Base-by-base conservation (phyloP, 805 yeast species). In the Spathaspora girioi region DNA sequence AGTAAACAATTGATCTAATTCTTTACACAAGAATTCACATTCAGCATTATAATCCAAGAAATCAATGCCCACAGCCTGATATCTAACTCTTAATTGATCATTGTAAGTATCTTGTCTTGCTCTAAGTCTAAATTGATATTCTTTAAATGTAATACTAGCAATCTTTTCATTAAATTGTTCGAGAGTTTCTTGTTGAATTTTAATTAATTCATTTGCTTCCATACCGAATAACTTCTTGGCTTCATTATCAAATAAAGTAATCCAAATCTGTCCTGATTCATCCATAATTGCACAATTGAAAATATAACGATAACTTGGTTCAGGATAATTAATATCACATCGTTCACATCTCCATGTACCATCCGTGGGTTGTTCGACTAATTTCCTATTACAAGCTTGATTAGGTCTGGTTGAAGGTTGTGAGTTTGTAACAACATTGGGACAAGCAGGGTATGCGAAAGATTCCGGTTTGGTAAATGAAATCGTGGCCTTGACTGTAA, bases 301-400 rank as follows among this genome's bases (percentile, higher is more conserved):
- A 49, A 91, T 83, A 59, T 88, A 94, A 66, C 98, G 81, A 72
- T 88, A 84, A 46, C 78, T 73, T 17, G 98, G 97, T 45, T 76
- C 78, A 2, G 79, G 75, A 63, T 81, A 85, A 55, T 80, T 80
- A 50, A 80, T 74, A 60, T 89, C 86, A 78, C 98, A 92, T 66
- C 86, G 87, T 66, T 92, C 98, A 75, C 99, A 94, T 67, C 96
- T 82, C 96, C 96, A 92, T 15, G 84, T 75, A 12, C 87, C 89
- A 56, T 69, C 74, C 62, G 82, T 86, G 31, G 81, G 76, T 50
- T 80, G 84, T 62, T 89, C 89, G 43, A 87, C 72, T 29, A 91
- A 89, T 70, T 94, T 94, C 64, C 91, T 84, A 65, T 85, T 85
- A 75, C 99, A 94, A 12, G 44, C 19, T 5, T 29, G 23, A 17